These are phyloP conservation scores for Beauveria rudraprayagi DNA, from an alignment of 2,329 filamentous ascomycete genomes.

Conservation along the genomic window DNA sequence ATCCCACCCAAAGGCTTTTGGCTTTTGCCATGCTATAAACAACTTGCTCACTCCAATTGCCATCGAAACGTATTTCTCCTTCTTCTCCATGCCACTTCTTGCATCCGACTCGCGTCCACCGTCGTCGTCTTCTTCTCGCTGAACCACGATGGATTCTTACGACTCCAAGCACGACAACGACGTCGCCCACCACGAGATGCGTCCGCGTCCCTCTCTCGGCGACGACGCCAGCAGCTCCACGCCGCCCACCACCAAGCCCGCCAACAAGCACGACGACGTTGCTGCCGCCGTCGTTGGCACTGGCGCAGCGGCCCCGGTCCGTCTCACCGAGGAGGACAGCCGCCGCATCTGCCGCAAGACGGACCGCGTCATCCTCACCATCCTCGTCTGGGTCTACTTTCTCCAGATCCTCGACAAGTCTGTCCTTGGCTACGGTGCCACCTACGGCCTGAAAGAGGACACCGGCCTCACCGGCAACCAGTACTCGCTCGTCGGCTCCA, in stretches of 20 bases:
- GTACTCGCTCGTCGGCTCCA: conserved; percentile 50
- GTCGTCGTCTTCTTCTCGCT: neutral
- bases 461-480: conserved; percentile 42
- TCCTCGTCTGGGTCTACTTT: conserved; percentile 52
- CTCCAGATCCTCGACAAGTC: conserved; percentile 52
- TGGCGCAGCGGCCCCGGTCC: neutral
- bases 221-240: conserved; percentile 3
- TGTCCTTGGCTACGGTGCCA: conserved; percentile 48
- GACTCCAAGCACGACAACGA: conserved; percentile 5
- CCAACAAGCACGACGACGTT: conserved; percentile 3
- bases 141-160: neutral
- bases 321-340: conserved; percentile 29
- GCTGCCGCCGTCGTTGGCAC: neutral
- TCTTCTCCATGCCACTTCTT: neutral
- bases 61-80: neutral
- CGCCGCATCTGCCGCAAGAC: conserved; percentile 51
- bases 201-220: neutral
- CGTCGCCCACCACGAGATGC: conserved; percentile 13
- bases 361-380: conserved; percentile 47
- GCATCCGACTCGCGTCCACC: neutral
- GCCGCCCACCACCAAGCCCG: neutral
- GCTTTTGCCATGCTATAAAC: neutral
- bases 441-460: conserved; percentile 44
- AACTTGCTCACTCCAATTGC: neutral
- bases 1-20: neutral